These are phyloP conservation scores for Adansonia grandidieri DNA, from an alignment of 441 rosid species.

Conservation along the genomic window DNA sequence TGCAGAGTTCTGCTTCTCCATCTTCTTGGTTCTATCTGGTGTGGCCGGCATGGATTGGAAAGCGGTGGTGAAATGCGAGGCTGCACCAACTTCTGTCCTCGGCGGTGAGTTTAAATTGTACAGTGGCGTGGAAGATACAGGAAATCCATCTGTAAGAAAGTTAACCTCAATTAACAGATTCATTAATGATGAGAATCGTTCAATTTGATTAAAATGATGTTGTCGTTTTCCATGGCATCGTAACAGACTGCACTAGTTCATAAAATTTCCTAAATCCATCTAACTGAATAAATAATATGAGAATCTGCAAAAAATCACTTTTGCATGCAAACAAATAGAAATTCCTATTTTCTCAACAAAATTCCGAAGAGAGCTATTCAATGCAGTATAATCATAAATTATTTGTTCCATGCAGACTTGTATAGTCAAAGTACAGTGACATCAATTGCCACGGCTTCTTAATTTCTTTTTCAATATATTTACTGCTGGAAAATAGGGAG, in stretches of 20 bases:
- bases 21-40: conserved; percentile 38
- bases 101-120: conserved; percentile 56
- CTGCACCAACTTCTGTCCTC: conserved; percentile 46
- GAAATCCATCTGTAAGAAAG: conserved; percentile 58
- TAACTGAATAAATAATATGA: not conserved
- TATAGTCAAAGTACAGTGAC: not conserved
- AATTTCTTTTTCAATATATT: not conserved
- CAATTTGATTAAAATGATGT: not conserved
- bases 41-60: conserved; percentile 44
- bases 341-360: not conserved
- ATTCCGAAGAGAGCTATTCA: not conserved
- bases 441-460: conserved; percentile 10
- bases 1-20: conserved; percentile 33
- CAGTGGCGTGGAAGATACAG: conserved; percentile 39
- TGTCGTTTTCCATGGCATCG: conserved; percentile 3
- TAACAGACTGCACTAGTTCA: not conserved
- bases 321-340: not conserved
- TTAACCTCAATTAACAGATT: conserved; percentile 16
- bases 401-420: not conserved
- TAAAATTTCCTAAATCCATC: not conserved
- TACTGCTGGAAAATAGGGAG: conserved; percentile 2
- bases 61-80: conserved; percentile 36
- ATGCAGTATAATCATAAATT: conserved; percentile 5
- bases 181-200: conserved; percentile 10
- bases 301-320: not conserved